Conservation (phyloP, 2,329 filamentous ascomycete genomes). For the Colletotrichum tofieldiae region DNA sequence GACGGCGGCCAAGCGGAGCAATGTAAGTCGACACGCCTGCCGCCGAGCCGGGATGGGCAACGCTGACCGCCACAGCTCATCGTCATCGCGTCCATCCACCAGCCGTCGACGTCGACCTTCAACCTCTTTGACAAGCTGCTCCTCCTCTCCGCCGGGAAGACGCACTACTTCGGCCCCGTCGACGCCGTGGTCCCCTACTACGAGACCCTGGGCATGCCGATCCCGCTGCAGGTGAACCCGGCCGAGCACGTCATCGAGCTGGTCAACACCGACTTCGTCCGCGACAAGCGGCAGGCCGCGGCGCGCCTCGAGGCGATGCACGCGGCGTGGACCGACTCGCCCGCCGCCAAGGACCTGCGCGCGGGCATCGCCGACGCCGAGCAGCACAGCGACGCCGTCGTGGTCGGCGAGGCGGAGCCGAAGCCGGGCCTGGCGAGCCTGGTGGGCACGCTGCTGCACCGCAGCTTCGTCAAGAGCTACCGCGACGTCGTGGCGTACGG, state of each 20-base stretch:
- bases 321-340: constrained; percentile 68
- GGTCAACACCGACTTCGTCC: constrained; percentile 82
- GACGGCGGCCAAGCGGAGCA: constrained; percentile 76
- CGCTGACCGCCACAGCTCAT: constrained; percentile 68
- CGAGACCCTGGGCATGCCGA: constrained; percentile 68
- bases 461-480: constrained; percentile 87
- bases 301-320: constrained; percentile 69
- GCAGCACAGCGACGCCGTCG: constrained; percentile 46
- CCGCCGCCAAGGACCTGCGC: constrained; percentile 41
- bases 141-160: constrained; percentile 79
- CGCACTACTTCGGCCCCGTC: constrained; percentile 81
- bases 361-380: constrained; percentile 36
- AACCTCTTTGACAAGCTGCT: constrained; percentile 85
- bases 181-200: constrained; percentile 75
- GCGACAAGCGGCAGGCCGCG: constrained; percentile 62
- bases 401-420: constrained; percentile 50
- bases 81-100: constrained; percentile 87
- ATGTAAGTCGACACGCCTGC: constrained; percentile 59
- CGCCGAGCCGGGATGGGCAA: not conserved
- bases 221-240: constrained; percentile 82
- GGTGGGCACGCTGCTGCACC: constrained; percentile 78
- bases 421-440: constrained; percentile 65
- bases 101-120: constrained; percentile 86
- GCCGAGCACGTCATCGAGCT: constrained; percentile 86
- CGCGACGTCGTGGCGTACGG: constrained; percentile 89